Conservation (phyloP, 2,329 filamentous ascomycete genomes). For the Sporothrix phasma region DNA sequence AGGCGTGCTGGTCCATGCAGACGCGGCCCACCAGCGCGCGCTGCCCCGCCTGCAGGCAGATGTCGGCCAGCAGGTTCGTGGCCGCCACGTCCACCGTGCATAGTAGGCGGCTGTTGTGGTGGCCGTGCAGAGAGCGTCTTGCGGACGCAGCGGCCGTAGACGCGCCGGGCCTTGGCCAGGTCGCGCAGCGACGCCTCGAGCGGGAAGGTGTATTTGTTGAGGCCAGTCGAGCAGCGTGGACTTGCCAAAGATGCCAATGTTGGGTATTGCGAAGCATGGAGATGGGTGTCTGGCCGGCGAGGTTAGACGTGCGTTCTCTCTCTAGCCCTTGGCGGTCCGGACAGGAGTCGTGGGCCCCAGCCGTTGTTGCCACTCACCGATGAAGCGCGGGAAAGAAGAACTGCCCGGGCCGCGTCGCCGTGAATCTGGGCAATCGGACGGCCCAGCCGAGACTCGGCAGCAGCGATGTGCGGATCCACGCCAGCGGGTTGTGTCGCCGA, state of each 20-base stretch:
- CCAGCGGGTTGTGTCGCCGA: slow-evolving; percentile 12
- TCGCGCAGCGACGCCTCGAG: slow-evolving; percentile 68
- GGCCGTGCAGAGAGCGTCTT: slow-evolving; percentile 77
- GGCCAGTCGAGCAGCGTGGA: slow-evolving; percentile 88
- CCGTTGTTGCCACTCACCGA: slow-evolving; percentile 42
- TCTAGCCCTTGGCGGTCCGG: too few relatives aligned
- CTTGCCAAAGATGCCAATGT: slow-evolving; percentile 87
- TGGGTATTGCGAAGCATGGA: slow-evolving; percentile 95
- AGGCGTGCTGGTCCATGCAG: slow-evolving; percentile 71
- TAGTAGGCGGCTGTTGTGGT: slow-evolving; percentile 95
- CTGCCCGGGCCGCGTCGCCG: slow-evolving; percentile 35
- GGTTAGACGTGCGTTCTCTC: too few relatives aligned
- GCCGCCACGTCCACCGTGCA: slow-evolving; percentile 73
- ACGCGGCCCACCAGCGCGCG: slow-evolving; percentile 83
- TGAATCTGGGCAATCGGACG: slow-evolving; percentile 24
- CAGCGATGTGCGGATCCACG: slow-evolving; percentile 24
- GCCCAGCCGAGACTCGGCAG: slow-evolving; percentile 38
- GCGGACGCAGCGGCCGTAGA: slow-evolving; percentile 70
- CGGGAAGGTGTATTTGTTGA: slow-evolving; percentile 90
- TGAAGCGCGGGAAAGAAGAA: slow-evolving; percentile 82
- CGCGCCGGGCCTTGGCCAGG: slow-evolving; percentile 50
- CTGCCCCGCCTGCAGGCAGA: slow-evolving; percentile 73
- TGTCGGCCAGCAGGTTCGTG: slow-evolving; percentile 82
- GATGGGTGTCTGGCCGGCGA: slow-evolving; percentile 93
- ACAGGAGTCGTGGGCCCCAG: too few relatives aligned